Conservation (phyloP, 371 early-diverging fungal genomes). For the Capillidium heterosporum region DNA sequence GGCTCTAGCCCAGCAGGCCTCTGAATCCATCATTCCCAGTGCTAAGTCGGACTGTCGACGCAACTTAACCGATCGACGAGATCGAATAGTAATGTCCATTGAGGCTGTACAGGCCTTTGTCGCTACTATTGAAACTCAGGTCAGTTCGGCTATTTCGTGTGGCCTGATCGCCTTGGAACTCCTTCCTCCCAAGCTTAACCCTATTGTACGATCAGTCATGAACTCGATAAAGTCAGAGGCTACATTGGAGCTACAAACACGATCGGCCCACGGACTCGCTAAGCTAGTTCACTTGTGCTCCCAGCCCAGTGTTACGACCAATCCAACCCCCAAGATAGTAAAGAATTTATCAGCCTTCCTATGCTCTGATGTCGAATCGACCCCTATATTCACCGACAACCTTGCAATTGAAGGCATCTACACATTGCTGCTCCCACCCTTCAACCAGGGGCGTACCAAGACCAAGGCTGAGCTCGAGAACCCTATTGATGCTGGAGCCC, state of each 20-base stretch:
- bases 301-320: constrained; percentile 19
- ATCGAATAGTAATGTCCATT: constrained; percentile 39
- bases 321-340: constrained; percentile 68
- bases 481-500: constrained; percentile 27
- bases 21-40: constrained; percentile 18
- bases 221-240: constrained; percentile 65
- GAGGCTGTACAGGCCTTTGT: constrained; percentile 33
- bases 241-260: constrained; percentile 42
- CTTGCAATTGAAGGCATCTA: constrained; percentile 35
- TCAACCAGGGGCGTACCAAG: constrained; percentile 17
- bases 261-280: constrained; percentile 33
- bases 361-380: constrained; percentile 59
- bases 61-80: constrained; percentile 32
- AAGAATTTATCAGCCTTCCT: constrained; percentile 70
- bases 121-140: constrained; percentile 30
- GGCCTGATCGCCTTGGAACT: constrained; percentile 62
- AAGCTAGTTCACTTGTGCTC: constrained; percentile 31
- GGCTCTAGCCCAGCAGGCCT: constrained; percentile 25
- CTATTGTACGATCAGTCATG: constrained; percentile 76
- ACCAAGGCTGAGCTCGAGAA: constrained; percentile 24
- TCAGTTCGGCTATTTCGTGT: constrained; percentile 57
- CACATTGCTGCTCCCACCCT: constrained; percentile 23
- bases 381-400: constrained; percentile 44
- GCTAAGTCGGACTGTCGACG: constrained; percentile 17
- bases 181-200: constrained; percentile 67